A percentile compares a stretch with the other conserved stretches of the same genome.
phyloP scores from a whole-genome alignment of 2,329 filamentous ascomycete species.

The Bimuria novae-zelandiae region DNA sequence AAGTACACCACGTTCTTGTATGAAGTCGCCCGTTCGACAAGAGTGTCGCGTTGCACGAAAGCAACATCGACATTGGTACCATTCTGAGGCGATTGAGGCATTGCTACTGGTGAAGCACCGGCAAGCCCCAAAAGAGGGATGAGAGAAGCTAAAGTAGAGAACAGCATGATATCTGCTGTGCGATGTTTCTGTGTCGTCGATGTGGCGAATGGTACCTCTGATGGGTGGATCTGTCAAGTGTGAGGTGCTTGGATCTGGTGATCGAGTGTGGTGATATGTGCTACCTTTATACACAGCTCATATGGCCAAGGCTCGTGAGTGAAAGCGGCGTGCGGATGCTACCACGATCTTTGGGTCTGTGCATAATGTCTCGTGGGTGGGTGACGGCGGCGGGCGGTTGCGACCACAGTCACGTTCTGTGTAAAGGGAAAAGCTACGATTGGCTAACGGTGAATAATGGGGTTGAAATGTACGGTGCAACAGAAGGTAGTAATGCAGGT shows the following conservation, averaged over 20 bases:
- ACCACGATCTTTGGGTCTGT: conserved; percentile 1
- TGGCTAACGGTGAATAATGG: conserved; percentile 10
- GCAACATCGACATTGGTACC: neutral
- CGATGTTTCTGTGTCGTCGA: too few relatives aligned
- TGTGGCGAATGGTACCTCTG: too few relatives aligned
- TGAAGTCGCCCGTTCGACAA: conserved; percentile 21
- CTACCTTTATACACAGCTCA: conserved; percentile 23
- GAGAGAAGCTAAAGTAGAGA: conserved; percentile 26
- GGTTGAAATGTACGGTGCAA: conserved; percentile 27
- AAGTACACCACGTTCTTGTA: conserved; percentile 46
- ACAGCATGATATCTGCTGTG: conserved; percentile 25
- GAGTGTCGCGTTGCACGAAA: conserved; percentile 6
- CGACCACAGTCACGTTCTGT: too few relatives aligned
- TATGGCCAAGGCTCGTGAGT: conserved; percentile 3
- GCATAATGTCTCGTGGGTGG: too few relatives aligned
- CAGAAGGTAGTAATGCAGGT: conserved; percentile 26
- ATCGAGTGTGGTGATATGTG: conserved; percentile 14
- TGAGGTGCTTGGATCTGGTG: conserved; percentile 11
- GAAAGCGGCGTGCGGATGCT: conserved; percentile 7
- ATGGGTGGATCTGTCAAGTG: neutral
- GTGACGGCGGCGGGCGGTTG: too few relatives aligned
- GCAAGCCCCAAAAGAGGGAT: conserved; percentile 25
- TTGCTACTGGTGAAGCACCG: conserved; percentile 22
- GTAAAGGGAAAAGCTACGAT: too few relatives aligned
- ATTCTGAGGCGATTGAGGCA: conserved; percentile 22